phyloP scores from a whole-genome alignment of 257 asterid genomes.

The Nicotiana tabacum region DNA sequence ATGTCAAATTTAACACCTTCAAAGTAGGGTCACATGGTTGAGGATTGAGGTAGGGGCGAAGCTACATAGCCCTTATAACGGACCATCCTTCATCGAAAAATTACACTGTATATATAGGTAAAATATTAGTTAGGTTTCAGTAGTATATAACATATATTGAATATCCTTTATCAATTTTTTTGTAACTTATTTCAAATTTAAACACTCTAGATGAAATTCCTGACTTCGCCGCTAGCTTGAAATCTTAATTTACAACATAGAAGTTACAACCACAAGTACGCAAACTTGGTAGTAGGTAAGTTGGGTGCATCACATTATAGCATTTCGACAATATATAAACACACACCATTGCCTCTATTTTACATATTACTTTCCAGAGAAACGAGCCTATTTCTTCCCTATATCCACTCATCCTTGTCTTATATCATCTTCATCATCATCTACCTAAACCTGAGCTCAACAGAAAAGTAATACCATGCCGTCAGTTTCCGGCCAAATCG shows the following conservation, averaged over 20 bases:
- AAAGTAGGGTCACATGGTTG: too few relatives aligned
- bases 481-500: conserved; percentile 52
- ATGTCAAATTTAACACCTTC: too few relatives aligned
- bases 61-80: too few relatives aligned
- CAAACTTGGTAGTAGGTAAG: background rate
- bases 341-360: background rate
- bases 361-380: background rate
- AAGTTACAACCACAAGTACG: background rate
- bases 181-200: too few relatives aligned
- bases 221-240: too few relatives aligned
- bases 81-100: too few relatives aligned
- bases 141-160: too few relatives aligned
- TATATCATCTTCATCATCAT: background rate
- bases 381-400: background rate
- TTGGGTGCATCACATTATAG: background rate
- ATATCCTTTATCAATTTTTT: too few relatives aligned
- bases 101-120: too few relatives aligned
- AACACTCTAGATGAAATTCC: too few relatives aligned
- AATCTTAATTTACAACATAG: background rate
- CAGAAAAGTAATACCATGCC: conserved; percentile 39
- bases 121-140: too few relatives aligned
- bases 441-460: background rate
- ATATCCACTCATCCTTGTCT: background rate
- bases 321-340: background rate
- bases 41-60: too few relatives aligned